Conservation (phyloP, 768 basidiomycete species). For the Tylopilus felleus region DNA sequence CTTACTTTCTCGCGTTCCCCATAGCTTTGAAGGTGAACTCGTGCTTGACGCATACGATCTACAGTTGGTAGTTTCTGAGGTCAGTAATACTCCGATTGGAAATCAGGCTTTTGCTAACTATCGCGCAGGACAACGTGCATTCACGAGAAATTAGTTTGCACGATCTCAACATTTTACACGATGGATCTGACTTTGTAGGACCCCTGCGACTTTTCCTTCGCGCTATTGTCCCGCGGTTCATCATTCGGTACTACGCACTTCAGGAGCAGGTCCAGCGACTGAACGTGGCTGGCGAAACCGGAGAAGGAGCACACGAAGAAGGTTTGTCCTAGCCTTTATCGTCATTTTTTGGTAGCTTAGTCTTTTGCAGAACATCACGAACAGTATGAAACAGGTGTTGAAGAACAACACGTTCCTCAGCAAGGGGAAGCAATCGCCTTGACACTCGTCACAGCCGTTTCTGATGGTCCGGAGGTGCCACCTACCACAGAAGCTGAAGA, state of each 20-base stretch:
- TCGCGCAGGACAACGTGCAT: slow-evolving; percentile 61
- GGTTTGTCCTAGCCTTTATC: slow-evolving; percentile 11
- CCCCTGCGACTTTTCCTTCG: slow-evolving; percentile 60
- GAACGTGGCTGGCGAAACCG: slow-evolving; percentile 22
- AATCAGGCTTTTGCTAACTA: slow-evolving; percentile 2
- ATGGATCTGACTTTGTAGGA: slow-evolving; percentile 57
- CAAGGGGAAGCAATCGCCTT: slow-evolving; percentile 3
- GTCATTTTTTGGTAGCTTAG: not conserved
- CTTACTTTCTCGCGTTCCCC: slow-evolving; percentile 42
- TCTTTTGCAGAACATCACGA: slow-evolving; percentile 13
- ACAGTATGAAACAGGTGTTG: slow-evolving; percentile 9
- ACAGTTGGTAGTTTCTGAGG: slow-evolving; percentile 64
- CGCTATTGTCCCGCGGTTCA: slow-evolving; percentile 54
- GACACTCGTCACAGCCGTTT: not conserved
- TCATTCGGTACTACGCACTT: slow-evolving; percentile 59
- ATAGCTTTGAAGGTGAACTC: slow-evolving; percentile 58
- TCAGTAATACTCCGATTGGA: slow-evolving; percentile 21
- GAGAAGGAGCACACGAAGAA: slow-evolving; percentile 18
- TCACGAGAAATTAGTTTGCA: slow-evolving; percentile 68
- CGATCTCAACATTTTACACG: slow-evolving; percentile 68
- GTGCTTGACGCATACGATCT: slow-evolving; percentile 70
- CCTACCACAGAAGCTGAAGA: slow-evolving; percentile 1
- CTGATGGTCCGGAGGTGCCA: slow-evolving; percentile 1
- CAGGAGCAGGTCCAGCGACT: slow-evolving; percentile 52
- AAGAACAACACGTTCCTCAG: slow-evolving; percentile 4